phyloP scores from a whole-genome alignment of 768 basidiomycete species.

The Leccinum subgranulosum region DNA sequence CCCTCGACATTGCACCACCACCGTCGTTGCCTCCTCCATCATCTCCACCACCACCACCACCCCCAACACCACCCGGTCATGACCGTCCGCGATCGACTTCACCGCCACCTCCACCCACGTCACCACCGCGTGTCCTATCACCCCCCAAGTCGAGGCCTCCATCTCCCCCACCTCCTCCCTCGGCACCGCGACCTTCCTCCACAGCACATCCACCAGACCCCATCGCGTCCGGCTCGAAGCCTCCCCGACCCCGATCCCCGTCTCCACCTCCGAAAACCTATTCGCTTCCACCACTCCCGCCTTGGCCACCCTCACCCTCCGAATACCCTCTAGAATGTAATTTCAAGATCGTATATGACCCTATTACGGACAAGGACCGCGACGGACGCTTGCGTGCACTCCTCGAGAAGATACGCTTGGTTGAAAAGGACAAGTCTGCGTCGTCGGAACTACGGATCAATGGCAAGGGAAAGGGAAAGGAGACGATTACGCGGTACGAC shows the following conservation, averaged over 20 bases:
- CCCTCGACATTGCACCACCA: constrained; percentile 7
- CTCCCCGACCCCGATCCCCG: constrained; percentile 1
- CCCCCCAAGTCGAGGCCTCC: constrained; percentile 28
- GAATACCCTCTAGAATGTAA: constrained; percentile 47
- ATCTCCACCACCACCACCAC: constrained; percentile 12
- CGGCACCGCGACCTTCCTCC: constrained; percentile 16
- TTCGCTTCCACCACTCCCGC: constrained; percentile 42
- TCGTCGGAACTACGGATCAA: constrained; percentile 42
- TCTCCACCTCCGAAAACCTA: constrained; percentile 33
- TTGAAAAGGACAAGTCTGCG: constrained; percentile 27
- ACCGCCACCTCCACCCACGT: constrained; percentile 25
- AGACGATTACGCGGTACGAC: constrained; percentile 49
- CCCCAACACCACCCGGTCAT: constrained; percentile 10
- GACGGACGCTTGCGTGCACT: constrained; percentile 39
- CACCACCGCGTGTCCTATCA: constrained; percentile 22
- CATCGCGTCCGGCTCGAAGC: constrained; percentile 27
- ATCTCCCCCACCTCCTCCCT: constrained; percentile 24
- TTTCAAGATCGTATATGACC: constrained; percentile 66
- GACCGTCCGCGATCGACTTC: constrained; percentile 21
- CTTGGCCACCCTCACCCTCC: constrained; percentile 54
- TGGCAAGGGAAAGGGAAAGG: constrained; percentile 65
- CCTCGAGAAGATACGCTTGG: constrained; percentile 39
- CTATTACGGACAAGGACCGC: constrained; percentile 45
- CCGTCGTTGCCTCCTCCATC: constrained; percentile 22
- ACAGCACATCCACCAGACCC: constrained; percentile 23